Percentiles rank a stretch among this genome's conserved stretches.
Conservation (phyloP, 2,329 filamentous ascomycete species). For the Chalaropsis thielavioides region DNA sequence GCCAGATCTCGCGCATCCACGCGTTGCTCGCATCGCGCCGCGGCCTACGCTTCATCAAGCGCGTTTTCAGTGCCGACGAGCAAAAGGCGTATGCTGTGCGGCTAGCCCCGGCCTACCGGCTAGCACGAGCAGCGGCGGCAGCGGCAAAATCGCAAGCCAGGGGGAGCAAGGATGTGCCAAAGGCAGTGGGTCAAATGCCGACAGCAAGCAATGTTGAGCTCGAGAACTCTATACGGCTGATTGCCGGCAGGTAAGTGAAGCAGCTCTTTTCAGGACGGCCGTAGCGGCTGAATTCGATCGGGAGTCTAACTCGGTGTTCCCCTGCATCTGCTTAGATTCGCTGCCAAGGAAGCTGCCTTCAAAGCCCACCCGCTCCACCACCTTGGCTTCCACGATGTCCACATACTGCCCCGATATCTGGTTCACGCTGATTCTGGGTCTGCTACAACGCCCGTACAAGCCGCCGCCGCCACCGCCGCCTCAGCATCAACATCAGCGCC, state of each 20-base stretch:
- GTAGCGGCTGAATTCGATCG: background rate
- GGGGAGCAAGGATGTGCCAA: background rate
- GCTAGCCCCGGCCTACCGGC: constrained; percentile 9
- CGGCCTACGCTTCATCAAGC: constrained; percentile 32
- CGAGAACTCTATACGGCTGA: constrained; percentile 23
- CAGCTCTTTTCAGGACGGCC: background rate
- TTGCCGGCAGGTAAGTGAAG: constrained; percentile 26
- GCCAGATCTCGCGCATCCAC: constrained; percentile 50
- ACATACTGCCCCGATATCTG: constrained; percentile 24
- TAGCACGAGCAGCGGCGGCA: background rate
- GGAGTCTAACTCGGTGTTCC: background rate
- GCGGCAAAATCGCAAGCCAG: background rate
- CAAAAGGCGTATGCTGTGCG: constrained; percentile 17
- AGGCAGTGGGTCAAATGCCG: background rate
- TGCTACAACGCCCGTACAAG: constrained; percentile 3
- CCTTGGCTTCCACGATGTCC: constrained; percentile 48
- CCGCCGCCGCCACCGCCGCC: no score
- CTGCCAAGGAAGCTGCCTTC: constrained; percentile 60
- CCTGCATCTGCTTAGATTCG: constrained; percentile 34
- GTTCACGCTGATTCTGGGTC: background rate
- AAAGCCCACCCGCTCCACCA: constrained; percentile 51
- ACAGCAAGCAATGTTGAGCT: background rate
- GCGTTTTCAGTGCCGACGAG: constrained; percentile 34
- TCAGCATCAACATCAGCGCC: background rate
- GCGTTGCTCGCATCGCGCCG: constrained; percentile 36